These are phyloP conservation scores for Claviceps lovelessii DNA, from an alignment of 2,329 filamentous ascomycete genomes.

Conservation along the genomic window DNA sequence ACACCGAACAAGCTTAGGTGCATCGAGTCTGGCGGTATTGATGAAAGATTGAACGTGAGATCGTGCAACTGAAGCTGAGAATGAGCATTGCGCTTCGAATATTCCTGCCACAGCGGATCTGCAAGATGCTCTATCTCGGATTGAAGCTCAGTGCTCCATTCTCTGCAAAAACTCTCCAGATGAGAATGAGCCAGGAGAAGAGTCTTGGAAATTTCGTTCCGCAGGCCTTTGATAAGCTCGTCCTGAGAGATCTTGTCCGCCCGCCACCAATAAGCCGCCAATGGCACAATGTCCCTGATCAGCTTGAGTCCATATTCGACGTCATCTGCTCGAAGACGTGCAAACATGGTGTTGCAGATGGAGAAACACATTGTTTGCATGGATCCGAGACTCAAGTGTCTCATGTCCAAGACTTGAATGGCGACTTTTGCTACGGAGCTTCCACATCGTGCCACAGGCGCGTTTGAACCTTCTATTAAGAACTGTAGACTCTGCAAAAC, in stretches of 20 bases:
- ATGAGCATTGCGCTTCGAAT: conserved; percentile 54
- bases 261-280: conserved; percentile 66
- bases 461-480: conserved; percentile 51
- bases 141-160: conserved; percentile 26
- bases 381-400: conserved; percentile 42
- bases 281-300: conserved; percentile 48
- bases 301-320: conserved; percentile 45
- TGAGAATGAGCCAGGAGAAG: conserved; percentile 53
- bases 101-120: conserved; percentile 64
- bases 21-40: conserved; percentile 30
- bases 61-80: conserved; percentile 69
- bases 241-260: conserved; percentile 49
- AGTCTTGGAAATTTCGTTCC: conserved; percentile 64
- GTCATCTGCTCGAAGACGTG: conserved; percentile 53
- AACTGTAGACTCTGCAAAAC: conserved; percentile 48
- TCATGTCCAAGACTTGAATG: conserved; percentile 46
- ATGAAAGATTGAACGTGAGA: conserved; percentile 41
- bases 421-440: conserved; percentile 41
- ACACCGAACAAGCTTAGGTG: conserved; percentile 37
- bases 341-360: conserved; percentile 57
- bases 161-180: conserved; percentile 40
- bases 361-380: conserved; percentile 62
- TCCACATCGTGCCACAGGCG: conserved; percentile 45
- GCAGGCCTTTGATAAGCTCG: conserved; percentile 46
- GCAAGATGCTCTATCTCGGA: conserved; percentile 48